These are phyloP conservation scores for Solanum aculeatissimum DNA, from an alignment of 305 asterid species.

Conservation along the genomic window DNA sequence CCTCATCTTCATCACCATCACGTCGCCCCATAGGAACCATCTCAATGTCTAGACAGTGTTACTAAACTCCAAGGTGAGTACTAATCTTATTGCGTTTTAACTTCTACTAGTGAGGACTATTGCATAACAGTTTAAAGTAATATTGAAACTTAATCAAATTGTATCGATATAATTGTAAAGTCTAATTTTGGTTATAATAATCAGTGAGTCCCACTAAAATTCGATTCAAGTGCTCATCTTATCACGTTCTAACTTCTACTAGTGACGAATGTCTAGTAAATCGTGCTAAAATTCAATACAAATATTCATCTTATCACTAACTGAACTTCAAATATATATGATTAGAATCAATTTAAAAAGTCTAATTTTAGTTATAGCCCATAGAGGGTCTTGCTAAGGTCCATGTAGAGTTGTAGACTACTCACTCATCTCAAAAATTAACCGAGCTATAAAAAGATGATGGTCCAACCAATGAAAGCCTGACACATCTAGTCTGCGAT, in stretches of 20 bases:
- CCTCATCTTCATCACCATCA: too few relatives aligned
- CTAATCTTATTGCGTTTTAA: not conserved
- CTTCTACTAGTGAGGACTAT: not conserved
- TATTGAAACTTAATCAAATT: not conserved
- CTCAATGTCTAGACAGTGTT: too few relatives aligned
- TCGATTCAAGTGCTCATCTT: not conserved
- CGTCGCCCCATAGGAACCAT: too few relatives aligned
- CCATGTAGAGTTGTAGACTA: fast-evolving
- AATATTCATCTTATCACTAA: too few relatives aligned
- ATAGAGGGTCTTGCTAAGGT: not conserved
- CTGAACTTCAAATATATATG: too few relatives aligned
- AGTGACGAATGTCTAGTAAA: not conserved
- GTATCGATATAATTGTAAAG: not conserved
- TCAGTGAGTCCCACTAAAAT: not conserved
- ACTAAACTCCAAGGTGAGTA: not conserved
- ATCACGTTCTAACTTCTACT: not conserved
- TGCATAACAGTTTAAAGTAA: not conserved
- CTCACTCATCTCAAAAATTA: not conserved
- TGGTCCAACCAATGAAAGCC: not conserved
- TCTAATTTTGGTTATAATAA: not conserved
- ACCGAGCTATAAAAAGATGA: not conserved
- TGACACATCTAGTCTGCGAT: not conserved
- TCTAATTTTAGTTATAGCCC: not conserved
- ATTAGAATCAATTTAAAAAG: not conserved
- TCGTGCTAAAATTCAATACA: too few relatives aligned